Percentiles rank a stretch among this genome's conserved stretches.
Evolutionary conservation across 192 early-diverging fungal species (phyloP).

Genomic region (Piromyces sp.): DNA sequence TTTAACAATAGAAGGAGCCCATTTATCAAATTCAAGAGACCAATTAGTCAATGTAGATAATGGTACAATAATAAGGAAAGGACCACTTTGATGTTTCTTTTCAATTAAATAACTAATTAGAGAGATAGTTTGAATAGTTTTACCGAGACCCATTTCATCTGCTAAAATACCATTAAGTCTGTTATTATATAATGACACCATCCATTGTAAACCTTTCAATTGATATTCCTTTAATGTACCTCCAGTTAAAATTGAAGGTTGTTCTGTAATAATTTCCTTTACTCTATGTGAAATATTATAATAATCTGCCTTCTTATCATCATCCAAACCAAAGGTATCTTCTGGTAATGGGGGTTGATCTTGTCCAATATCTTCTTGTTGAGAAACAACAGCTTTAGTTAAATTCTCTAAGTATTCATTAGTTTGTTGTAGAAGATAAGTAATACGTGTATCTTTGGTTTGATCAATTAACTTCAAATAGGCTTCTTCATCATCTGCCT

Average conservation of each 20-base stretch:
- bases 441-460: conserved; percentile 91
- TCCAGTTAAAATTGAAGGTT: conserved; percentile 70
- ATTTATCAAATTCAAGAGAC: conserved; percentile 92
- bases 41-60: conserved; percentile 94
- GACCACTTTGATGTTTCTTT: conserved; percentile 79
- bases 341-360: conserved; percentile 4
- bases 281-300: conserved; percentile 76
- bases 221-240: conserved; percentile 94
- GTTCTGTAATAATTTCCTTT: conserved; percentile 57
- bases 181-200: conserved; percentile 98
- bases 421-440: conserved; percentile 79
- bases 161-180: conserved; percentile 92
- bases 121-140: conserved; percentile 84
- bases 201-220: conserved; percentile 94
- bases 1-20: conserved; percentile 77
- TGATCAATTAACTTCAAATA: conserved; percentile 88
- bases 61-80: conserved; percentile 91
- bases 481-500: conserved; percentile 92
- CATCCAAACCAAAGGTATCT: conserved; percentile 13
- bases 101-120: conserved; percentile 92
- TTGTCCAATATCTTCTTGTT: conserved; percentile 37
- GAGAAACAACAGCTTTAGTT: conserved; percentile 66
- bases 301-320: conserved; percentile 41
- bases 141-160: conserved; percentile 79
- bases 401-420: conserved; percentile 67